Conservation (phyloP, 2,329 filamentous ascomycete genomes). For the Immersiporthe knoxdaviesiana region DNA sequence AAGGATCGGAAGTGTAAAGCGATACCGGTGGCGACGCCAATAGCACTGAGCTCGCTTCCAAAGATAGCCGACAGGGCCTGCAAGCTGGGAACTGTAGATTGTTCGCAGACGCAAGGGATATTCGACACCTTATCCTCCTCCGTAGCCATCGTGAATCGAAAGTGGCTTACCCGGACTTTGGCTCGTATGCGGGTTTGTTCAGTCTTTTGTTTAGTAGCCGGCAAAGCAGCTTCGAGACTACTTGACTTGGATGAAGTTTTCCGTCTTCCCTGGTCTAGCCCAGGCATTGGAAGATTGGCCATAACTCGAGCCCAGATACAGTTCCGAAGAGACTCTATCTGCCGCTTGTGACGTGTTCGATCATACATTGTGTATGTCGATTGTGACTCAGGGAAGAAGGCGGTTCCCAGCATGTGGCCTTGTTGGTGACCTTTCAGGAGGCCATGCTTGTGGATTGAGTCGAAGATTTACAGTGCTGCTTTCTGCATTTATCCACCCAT, state of each 20-base stretch:
- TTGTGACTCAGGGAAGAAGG: conserved; percentile 24
- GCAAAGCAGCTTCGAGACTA: too few relatives aligned
- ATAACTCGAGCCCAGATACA: conserved; percentile 31
- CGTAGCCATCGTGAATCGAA: conserved; percentile 19
- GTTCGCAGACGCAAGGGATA: conserved; percentile 26
- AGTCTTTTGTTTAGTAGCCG: not conserved
- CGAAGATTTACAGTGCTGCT: conserved; percentile 29
- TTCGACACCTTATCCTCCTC: conserved; percentile 8
- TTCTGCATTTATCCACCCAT: conserved; percentile 33
- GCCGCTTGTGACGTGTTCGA: conserved; percentile 5
- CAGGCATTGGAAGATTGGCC: conserved; percentile 17
- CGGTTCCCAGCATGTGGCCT: conserved; percentile 30
- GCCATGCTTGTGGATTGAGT: conserved; percentile 26
- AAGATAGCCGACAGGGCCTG: conserved; percentile 17
- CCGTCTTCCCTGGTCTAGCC: not conserved
- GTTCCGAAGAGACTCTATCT: conserved; percentile 27
- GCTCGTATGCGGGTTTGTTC: not conserved
- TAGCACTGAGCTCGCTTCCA: conserved; percentile 21
- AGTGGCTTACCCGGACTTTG: conserved; percentile 18
- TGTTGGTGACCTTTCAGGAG: conserved; percentile 28
- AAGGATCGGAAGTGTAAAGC: conserved; percentile 9
- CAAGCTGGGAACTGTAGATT: conserved; percentile 7
- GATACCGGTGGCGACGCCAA: conserved; percentile 11
- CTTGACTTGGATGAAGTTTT: too few relatives aligned
- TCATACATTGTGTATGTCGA: conserved; percentile 24